Percentiles rank a stretch among this genome's conserved stretches.
These are phyloP conservation scores for Apiosordaria backusii DNA, from an alignment of 495 filamentous ascomycete species.

Conservation along the genomic window DNA sequence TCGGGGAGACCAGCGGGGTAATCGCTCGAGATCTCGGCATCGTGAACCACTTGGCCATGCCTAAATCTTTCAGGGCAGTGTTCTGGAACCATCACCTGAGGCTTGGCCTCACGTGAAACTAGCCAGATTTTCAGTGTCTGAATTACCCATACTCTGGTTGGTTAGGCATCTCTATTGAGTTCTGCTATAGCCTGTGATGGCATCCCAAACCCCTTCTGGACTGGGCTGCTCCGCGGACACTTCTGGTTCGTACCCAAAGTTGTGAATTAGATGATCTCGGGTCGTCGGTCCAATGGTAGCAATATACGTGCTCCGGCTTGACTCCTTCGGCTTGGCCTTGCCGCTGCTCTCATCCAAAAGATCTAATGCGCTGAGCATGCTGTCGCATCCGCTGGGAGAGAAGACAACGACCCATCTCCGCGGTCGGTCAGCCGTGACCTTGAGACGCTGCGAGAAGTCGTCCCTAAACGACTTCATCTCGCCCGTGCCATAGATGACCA, in stretches of 20 bases:
- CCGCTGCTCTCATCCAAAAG: slow-evolving; percentile 50
- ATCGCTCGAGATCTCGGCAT: neutral
- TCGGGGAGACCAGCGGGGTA: neutral
- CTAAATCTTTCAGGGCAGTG: neutral
- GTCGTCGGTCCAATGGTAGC: slow-evolving; percentile 96
- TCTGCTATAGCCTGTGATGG: slow-evolving; percentile 53
- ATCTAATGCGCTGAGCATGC: slow-evolving; percentile 67
- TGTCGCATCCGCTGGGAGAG: slow-evolving; percentile 82
- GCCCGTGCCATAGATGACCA: slow-evolving; percentile 80
- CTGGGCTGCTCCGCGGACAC: slow-evolving; percentile 79
- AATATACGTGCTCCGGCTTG: slow-evolving; percentile 50
- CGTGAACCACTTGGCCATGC: neutral
- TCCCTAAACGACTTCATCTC: slow-evolving; percentile 70
- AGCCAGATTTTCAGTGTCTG: neutral
- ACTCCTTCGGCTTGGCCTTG: slow-evolving; percentile 36
- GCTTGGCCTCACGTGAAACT: neutral
- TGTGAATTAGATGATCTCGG: slow-evolving; percentile 61
- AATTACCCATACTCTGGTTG: no score
- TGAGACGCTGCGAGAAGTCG: slow-evolving; percentile 53
- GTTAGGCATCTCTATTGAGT: neutral
- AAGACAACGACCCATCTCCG: slow-evolving; percentile 87
- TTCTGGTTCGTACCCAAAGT: slow-evolving; percentile 71
- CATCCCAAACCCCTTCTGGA: slow-evolving; percentile 74
- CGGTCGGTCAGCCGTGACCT: slow-evolving; percentile 36
- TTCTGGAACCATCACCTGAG: neutral